Conservation (phyloP, 2,329 filamentous ascomycete species). For the Aspergillus terreus region DNA sequence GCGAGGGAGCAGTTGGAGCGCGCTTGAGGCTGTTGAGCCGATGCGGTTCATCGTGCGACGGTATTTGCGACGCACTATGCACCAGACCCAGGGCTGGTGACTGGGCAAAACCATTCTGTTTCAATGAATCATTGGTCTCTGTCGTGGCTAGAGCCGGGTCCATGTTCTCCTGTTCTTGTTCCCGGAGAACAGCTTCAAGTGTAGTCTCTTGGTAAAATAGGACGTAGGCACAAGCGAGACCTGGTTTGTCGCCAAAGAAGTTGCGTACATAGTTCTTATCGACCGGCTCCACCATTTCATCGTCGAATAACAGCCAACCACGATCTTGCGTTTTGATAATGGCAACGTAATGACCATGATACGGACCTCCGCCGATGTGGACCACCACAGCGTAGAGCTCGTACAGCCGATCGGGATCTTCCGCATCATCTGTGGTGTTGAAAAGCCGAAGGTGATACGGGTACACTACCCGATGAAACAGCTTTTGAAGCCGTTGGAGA, state of each 20-base stretch:
- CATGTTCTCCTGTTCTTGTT: slow-evolving; percentile 76
- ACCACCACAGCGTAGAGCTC: slow-evolving; percentile 97
- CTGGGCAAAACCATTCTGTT: slow-evolving; percentile 29
- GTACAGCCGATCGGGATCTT: slow-evolving; percentile 89
- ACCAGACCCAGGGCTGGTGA: slow-evolving; percentile 36
- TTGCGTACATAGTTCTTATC: slow-evolving; percentile 94
- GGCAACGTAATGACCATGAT: slow-evolving; percentile 95
- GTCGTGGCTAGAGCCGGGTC: slow-evolving; percentile 40
- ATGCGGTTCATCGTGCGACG: slow-evolving; percentile 33
- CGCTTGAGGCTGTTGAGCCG: slow-evolving; percentile 29
- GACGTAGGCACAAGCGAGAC: slow-evolving; percentile 91
- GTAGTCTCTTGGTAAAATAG: slow-evolving; percentile 95
- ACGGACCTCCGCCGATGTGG: slow-evolving; percentile 93
- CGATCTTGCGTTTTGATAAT: slow-evolving; percentile 97
- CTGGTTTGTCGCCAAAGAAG: slow-evolving; percentile 92
- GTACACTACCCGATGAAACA: slow-evolving; percentile 95
- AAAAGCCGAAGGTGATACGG: slow-evolving; percentile 95
- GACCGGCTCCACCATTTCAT: slow-evolving; percentile 97
- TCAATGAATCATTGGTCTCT: slow-evolving; percentile 39
- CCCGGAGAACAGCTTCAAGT: slow-evolving; percentile 63
- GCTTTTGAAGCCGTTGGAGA: slow-evolving; percentile 85
- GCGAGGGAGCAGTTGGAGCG: slow-evolving; percentile 42
- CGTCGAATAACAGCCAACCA: slow-evolving; percentile 94
- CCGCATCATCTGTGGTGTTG: slow-evolving; percentile 93
- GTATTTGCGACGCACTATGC: slow-evolving; percentile 37